These are phyloP conservation scores for Cordyceps farinosa DNA, from an alignment of 2,329 filamentous ascomycete species.

Conservation along the genomic window DNA sequence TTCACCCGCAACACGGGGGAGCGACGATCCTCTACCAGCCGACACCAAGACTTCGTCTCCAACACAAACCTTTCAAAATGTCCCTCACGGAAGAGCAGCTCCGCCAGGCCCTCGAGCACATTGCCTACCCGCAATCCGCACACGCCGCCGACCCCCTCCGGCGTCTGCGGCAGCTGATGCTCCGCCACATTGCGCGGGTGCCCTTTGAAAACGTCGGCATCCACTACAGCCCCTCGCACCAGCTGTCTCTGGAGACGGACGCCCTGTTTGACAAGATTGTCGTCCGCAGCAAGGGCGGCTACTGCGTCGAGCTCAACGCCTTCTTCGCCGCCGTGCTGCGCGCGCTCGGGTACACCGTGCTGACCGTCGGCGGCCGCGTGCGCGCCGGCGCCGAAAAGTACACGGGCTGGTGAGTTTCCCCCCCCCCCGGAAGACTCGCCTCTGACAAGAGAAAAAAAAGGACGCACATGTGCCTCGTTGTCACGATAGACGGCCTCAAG, in stretches of 20 bases:
- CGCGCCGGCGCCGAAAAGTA: conserved; percentile 22
- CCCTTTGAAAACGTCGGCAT: conserved; percentile 54
- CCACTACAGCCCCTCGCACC: conserved; percentile 43
- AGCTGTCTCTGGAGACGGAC: conserved; percentile 37
- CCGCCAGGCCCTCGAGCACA: conserved; percentile 28
- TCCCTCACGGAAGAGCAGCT: conserved; percentile 29
- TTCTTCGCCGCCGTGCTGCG: conserved; percentile 46
- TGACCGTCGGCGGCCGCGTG: conserved; percentile 47
- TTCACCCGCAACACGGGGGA: too few species aligned
- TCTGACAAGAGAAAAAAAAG: conserved; percentile 26
- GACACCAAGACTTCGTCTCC: too few species aligned
- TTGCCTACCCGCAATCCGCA: conserved; percentile 25
- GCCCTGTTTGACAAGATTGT: conserved; percentile 45
- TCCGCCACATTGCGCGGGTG: conserved; percentile 45
- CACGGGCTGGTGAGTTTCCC: conserved; percentile 27
- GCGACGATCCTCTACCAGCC: neutral
- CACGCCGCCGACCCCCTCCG: conserved; percentile 26
- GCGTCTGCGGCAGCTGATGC: conserved; percentile 31
- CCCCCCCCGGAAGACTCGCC: neutral
- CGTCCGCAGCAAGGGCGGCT: conserved; percentile 43
- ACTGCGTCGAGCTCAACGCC: conserved; percentile 49
- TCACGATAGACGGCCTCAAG: conserved; percentile 45
- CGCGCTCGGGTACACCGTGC: conserved; percentile 46
- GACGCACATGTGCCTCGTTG: conserved; percentile 58
- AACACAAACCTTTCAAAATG: neutral